Conservation (phyloP, 2,329 filamentous ascomycete genomes). For the Purpureocillium takamizusanense region DNA sequence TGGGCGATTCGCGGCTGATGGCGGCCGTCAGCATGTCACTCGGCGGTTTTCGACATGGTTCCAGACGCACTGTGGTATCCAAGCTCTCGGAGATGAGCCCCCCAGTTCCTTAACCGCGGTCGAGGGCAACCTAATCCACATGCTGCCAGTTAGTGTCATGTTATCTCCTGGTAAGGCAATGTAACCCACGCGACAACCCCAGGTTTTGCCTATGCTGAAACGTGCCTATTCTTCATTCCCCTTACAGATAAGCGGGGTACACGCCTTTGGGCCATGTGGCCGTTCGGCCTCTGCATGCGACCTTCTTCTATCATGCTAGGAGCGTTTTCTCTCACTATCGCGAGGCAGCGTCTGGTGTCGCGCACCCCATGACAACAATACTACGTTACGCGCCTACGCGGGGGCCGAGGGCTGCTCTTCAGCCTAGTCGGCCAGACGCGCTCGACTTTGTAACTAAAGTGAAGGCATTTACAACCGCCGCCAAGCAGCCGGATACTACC, state of each 20-base stretch:
- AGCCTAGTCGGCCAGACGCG: not conserved
- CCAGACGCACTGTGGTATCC: too few species aligned
- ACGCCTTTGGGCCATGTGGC: not conserved
- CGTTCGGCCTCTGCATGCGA: not conserved
- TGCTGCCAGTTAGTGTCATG: too few species aligned
- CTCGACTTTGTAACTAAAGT: too few species aligned
- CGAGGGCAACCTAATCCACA: too few species aligned
- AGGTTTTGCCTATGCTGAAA: slow-evolving; percentile 1
- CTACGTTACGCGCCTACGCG: slow-evolving; percentile 7
- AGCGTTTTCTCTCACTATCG: not conserved
- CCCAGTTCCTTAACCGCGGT: too few species aligned
- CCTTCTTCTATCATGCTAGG: not conserved
- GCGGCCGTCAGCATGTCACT: too few species aligned
- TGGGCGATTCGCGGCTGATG: too few species aligned
- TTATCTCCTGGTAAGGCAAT: slow-evolving; percentile 1
- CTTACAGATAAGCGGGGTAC: slow-evolving; percentile 2
- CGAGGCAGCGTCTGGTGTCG: not conserved
- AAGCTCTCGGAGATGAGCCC: too few species aligned
- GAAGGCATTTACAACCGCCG: too few species aligned
- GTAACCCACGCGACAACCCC: slow-evolving; percentile 1
- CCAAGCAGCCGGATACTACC: too few species aligned
- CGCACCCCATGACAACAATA: not conserved
- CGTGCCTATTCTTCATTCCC: slow-evolving; percentile 1
- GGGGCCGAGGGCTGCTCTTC: not conserved
- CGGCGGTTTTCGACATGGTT: too few species aligned